Evolutionary conservation across 768 basidiomycete genomes (phyloP), one percentile per base, ranked within the genome.

Genomic region (Gautieria morchelliformis): DNA sequence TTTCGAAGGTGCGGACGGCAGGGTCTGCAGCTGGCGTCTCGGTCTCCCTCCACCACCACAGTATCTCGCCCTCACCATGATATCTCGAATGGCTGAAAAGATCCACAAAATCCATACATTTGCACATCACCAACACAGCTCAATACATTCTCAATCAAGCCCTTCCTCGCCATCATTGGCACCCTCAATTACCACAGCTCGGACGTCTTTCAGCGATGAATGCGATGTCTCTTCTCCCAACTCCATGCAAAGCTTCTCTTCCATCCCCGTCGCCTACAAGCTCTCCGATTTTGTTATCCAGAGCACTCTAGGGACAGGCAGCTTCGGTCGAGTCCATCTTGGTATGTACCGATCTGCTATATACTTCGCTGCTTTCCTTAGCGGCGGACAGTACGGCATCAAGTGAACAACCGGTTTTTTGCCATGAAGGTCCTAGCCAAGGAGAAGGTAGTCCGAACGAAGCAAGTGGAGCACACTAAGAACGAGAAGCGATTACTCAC

Each of bases 401-500:
- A 85, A 71, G 91, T 95, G 67, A 96, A 95, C 67, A 78, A 89
- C n/a, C 87, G 94, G 15, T 94, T 90, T 70, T 97, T 95, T 68
- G 94, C 94, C 50, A 83, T 95, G 77, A 97, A 97, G 69, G 93
- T 97, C 8, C 74, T 97, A 61, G 87, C 80, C 73, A 97, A 97
- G 69, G 92, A 94, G 60, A 87, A 90, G 68, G 88, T 97, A 54
- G 89, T 91, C 55, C 82, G 79, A 63, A 82, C 91, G 71, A 96
- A 97, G 73, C 96, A 99, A 69, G 83, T 97, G 51, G 92, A 97
- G 66, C 96, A 99, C 65, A 97, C 96, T 45, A 96, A 94, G 69
- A 93, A 89, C 64, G 96, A 99, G 70, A 86, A 92, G 63, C 75
- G 75, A 50, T 93, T 98, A 71, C 81, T 99, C 39, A 81, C 84